Percentiles rank a stretch among this genome's conserved stretches.
Conservation (phyloP, 257 asterid genomes). For the Hygrophila difformis region DNA sequence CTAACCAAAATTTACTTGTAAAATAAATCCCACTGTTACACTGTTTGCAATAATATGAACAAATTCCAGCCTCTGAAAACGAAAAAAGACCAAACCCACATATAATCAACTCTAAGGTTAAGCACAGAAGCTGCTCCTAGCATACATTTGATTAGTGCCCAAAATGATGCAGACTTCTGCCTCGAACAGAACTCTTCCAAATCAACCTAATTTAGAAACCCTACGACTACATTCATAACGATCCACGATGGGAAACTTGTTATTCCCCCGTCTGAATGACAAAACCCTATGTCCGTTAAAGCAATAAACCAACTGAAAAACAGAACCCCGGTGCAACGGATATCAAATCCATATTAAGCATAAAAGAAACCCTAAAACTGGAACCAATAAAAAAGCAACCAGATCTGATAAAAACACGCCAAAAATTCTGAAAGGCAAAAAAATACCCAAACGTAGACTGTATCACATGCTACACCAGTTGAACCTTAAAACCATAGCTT, state of each 20-base stretch:
- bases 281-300: neutral
- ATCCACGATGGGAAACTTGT: neutral
- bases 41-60: no score
- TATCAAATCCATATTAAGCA: neutral
- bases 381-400: conserved; percentile 3
- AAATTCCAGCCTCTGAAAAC: no score
- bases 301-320: neutral
- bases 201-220: neutral
- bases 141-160: neutral
- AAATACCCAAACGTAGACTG: no score
- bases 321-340: neutral
- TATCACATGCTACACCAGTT: no score
- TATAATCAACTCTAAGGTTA: no score
- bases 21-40: no score
- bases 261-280: neutral
- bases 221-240: neutral
- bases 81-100: no score
- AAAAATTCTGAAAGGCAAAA: no score
- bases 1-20: no score
- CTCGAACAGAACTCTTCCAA: neutral
- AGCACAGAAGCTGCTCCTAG: neutral
- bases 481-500: no score
- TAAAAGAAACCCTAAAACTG: neutral
- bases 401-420: conserved; percentile 16
- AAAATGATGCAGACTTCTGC: neutral